Conservation (phyloP, 257 asterid species). For the Anisodus acutangulus region DNA sequence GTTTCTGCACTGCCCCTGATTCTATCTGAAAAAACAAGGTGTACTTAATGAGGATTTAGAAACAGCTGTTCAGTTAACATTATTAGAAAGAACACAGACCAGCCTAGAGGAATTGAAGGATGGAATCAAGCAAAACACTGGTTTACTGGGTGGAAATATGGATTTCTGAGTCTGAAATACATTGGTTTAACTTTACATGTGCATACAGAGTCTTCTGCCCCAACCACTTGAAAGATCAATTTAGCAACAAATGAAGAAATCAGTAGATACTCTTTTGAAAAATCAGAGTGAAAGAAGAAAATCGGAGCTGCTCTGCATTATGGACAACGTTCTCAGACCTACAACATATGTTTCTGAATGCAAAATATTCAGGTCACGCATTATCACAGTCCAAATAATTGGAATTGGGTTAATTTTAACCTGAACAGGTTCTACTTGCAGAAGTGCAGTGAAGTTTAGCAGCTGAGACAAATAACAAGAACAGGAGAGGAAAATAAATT, state of each 20-base stretch:
- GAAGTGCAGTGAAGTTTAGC: background rate
- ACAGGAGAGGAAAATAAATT: background rate
- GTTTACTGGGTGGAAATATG: background rate
- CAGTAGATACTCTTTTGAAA: background rate
- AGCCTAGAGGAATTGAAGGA: background rate
- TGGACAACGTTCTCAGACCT: background rate
- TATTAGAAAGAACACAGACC: background rate
- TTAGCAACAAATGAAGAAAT: background rate
- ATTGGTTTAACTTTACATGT: background rate
- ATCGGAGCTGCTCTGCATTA: background rate
- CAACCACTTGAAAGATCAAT: background rate
- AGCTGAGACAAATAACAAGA: conserved; percentile 11
- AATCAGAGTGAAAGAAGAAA: background rate
- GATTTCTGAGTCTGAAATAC: background rate
- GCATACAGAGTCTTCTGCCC: background rate
- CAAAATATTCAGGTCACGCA: background rate
- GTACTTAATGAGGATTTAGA: background rate
- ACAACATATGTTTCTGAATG: background rate
- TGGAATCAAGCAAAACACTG: background rate
- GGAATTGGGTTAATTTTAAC: background rate
- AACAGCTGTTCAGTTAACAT: background rate
- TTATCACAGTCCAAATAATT: background rate
- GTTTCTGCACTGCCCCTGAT: conserved; percentile 83
- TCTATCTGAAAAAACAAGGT: conserved; percentile 62
- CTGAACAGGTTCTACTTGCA: background rate